Evolutionary conservation across 768 basidiomycete genomes (phyloP).

Genomic region (Solioccasus polychromus): DNA sequence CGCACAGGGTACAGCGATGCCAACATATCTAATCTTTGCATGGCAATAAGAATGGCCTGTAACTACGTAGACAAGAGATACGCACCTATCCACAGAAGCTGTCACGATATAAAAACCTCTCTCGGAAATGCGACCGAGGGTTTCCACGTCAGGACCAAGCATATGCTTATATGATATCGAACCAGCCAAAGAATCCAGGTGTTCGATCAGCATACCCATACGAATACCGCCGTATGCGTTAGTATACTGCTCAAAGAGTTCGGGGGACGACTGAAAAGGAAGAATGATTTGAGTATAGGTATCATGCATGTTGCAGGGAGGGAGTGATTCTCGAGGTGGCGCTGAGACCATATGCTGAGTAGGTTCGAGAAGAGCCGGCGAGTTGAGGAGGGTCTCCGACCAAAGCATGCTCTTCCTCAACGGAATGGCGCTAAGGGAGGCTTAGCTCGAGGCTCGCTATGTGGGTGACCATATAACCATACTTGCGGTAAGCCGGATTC

Average conservation of each 20-base stretch:
- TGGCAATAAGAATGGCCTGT: neutral
- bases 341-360: slow-evolving; percentile 14
- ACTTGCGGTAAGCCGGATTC: slow-evolving; percentile 55
- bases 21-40: slow-evolving; percentile 64
- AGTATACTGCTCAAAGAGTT: slow-evolving; percentile 64
- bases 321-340: slow-evolving; percentile 24
- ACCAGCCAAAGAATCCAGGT: slow-evolving; percentile 82
- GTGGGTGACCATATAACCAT: slow-evolving; percentile 7
- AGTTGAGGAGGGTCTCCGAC: slow-evolving; percentile 54
- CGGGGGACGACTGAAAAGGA: slow-evolving; percentile 58
- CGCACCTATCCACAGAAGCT: slow-evolving; percentile 72
- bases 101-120: slow-evolving; percentile 81
- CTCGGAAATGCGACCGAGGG: slow-evolving; percentile 52
- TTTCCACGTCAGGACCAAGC: slow-evolving; percentile 60
- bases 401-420: slow-evolving; percentile 51
- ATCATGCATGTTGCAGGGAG: slow-evolving; percentile 62
- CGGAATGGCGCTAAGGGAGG: slow-evolving; percentile 48
- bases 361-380: slow-evolving; percentile 24
- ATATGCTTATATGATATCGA: slow-evolving; percentile 83
- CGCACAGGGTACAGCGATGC: slow-evolving; percentile 53
- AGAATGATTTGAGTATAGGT: slow-evolving; percentile 67
- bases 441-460: slow-evolving; percentile 5
- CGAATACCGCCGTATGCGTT: slow-evolving; percentile 71
- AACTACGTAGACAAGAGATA: neutral
- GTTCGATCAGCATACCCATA: slow-evolving; percentile 73